Percentiles rank a stretch among this genome's conserved stretches.
These are phyloP conservation scores for Hypsizygus marmoreus DNA, from an alignment of 768 basidiomycete species.

Conservation along the genomic window DNA sequence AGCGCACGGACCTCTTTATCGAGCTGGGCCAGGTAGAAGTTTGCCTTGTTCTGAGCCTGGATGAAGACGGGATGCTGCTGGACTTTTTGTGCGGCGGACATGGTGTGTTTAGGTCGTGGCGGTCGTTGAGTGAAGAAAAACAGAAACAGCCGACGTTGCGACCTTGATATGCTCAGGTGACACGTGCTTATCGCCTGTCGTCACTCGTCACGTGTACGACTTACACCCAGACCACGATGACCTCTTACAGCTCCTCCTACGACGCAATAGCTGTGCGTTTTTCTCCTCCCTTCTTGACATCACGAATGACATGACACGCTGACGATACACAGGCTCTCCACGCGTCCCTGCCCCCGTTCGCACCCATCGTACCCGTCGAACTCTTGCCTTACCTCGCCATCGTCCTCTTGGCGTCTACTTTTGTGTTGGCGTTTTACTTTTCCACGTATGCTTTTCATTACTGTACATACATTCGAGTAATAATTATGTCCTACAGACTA, in stretches of 20 bases:
- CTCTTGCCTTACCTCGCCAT: conserved; percentile 78
- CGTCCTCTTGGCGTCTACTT: conserved; percentile 70
- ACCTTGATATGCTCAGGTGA: conserved; percentile 19
- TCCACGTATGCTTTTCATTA: conserved; percentile 62
- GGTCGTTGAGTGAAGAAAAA: conserved; percentile 24
- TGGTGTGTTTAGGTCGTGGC: conserved; percentile 39
- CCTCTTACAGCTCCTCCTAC: conserved; percentile 56
- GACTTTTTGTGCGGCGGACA: conserved; percentile 82
- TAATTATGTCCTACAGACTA: conserved; percentile 49
- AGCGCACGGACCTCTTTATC: conserved; percentile 86
- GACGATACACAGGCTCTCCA: conserved; percentile 53
- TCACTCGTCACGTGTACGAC: conserved; percentile 20
- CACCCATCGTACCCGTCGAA: conserved; percentile 65
- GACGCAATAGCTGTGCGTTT: no score
- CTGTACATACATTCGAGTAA: conserved; percentile 11
- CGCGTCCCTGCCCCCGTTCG: conserved; percentile 66
- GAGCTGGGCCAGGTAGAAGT: conserved; percentile 82
- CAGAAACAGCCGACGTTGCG: conserved; percentile 16
- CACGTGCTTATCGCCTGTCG: conserved; percentile 21
- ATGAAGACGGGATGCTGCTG: conserved; percentile 87
- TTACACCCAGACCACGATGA: conserved; percentile 43
- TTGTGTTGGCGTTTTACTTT: conserved; percentile 88
- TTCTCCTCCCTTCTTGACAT: conserved; percentile 5
- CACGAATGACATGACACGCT: conserved; percentile 20
- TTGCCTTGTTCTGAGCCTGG: conserved; percentile 82